These are phyloP conservation scores for Plantago major DNA, from an alignment of 257 asterid species.

Conservation along the genomic window DNA sequence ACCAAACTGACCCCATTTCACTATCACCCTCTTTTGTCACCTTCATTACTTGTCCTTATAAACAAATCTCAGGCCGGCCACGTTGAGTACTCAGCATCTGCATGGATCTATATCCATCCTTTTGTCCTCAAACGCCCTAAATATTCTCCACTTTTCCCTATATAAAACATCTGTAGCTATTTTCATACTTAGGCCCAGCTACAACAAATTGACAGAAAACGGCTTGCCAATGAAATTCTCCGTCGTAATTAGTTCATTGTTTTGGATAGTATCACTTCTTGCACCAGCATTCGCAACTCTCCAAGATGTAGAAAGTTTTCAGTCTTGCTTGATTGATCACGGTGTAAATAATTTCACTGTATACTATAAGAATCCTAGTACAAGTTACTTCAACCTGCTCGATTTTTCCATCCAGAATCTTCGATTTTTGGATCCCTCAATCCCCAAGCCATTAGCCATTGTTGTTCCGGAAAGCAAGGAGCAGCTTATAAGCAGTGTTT, in stretches of 20 bases:
- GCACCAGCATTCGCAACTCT: not conserved
- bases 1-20: not conserved
- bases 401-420: slow-evolving; percentile 68
- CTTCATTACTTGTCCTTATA: not conserved
- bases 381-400: slow-evolving; percentile 37
- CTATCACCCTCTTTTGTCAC: not conserved
- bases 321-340: slow-evolving; percentile 1
- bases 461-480: slow-evolving; percentile 49
- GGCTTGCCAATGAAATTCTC: not conserved
- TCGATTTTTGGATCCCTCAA: slow-evolving; percentile 29
- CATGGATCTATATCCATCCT: slow-evolving; percentile 1
- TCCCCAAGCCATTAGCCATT: slow-evolving; percentile 59
- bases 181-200: too few relatives aligned
- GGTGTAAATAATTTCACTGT: not conserved
- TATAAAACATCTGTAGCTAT: too few relatives aligned
- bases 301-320: not conserved
- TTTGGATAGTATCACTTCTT: not conserved
- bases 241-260: not conserved
- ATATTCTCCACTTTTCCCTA: not conserved
- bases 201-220: not conserved
- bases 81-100: not conserved
- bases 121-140: not conserved
- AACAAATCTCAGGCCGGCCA: slow-evolving; percentile 4
- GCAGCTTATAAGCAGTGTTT: slow-evolving; percentile 36
- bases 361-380: not conserved